Conservation (phyloP, 257 asterid genomes). For the Ilex aquifolium region DNA sequence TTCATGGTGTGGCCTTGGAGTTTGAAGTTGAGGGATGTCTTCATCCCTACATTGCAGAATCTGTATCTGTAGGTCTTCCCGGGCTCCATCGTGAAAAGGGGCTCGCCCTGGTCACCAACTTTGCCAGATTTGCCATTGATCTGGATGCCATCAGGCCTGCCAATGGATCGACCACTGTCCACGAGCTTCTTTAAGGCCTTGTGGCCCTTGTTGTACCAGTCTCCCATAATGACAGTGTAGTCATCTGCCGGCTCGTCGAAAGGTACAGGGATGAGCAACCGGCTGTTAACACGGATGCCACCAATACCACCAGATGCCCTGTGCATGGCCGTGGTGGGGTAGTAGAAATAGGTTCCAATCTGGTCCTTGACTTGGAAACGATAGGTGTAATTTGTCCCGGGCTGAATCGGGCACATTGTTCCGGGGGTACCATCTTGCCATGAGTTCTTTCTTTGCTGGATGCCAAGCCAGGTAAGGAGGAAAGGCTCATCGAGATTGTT, state of each 20-base stretch:
- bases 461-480: not conserved
- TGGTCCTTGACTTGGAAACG: not conserved
- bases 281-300: not conserved
- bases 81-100: not conserved
- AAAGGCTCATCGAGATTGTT: not conserved
- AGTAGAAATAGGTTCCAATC: not conserved
- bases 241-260: not conserved
- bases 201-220: not conserved
- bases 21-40: not conserved
- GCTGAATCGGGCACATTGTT: not conserved
- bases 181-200: not conserved
- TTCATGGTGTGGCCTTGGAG: not conserved
- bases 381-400: not conserved
- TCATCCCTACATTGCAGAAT: not conserved
- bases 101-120: not conserved
- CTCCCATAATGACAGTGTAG: not conserved
- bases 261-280: not conserved
- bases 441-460: not conserved
- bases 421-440: not conserved
- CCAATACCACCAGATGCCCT: not conserved
- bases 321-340: not conserved
- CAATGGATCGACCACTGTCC: not conserved
- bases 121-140: not conserved
- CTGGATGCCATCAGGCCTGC: not conserved
- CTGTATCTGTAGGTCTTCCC: not conserved